phyloP scores from a whole-genome alignment of 2,329 filamentous ascomycete genomes.

The Metarhizium sp. region DNA sequence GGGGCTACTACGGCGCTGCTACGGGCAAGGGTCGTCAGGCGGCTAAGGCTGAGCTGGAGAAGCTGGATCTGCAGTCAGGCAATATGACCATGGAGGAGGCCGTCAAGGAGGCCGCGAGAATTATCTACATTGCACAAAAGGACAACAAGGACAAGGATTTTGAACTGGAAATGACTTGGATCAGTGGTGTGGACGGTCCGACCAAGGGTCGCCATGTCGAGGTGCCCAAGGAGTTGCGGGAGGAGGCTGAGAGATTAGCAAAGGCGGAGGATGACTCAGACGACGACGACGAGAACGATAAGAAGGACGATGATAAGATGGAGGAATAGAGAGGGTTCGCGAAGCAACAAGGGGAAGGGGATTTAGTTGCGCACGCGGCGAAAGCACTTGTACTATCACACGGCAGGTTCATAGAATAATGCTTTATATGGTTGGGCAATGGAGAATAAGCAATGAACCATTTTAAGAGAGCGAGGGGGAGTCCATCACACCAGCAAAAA shows the following conservation, averaged over 20 bases:
- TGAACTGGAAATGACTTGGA: slow-evolving; percentile 98
- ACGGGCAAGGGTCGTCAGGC: slow-evolving; percentile 95
- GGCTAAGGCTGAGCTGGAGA: slow-evolving; percentile 97
- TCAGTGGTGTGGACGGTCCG: slow-evolving; percentile 73
- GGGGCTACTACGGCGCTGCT: slow-evolving; percentile 97
- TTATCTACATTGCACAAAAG: slow-evolving; percentile 96
- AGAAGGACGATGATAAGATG: slow-evolving; percentile 70
- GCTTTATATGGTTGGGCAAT: slow-evolving; percentile 13
- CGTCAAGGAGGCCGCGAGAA: slow-evolving; percentile 91
- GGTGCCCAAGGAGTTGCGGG: slow-evolving; percentile 80
- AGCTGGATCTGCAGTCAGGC: slow-evolving; percentile 76
- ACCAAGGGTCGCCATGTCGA: slow-evolving; percentile 90
- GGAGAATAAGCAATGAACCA: not conserved
- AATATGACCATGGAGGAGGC: slow-evolving; percentile 74
- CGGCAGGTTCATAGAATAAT: slow-evolving; percentile 26
- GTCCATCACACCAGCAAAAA: too few species aligned
- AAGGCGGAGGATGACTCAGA: slow-evolving; percentile 85
- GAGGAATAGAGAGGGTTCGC: slow-evolving; percentile 54
- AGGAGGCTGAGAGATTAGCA: slow-evolving; percentile 87
- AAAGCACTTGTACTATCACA: slow-evolving; percentile 26
- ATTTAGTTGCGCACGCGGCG: slow-evolving; percentile 3
- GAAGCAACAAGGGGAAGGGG: not conserved
- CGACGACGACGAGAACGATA: slow-evolving; percentile 66
- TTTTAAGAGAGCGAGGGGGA: not conserved
- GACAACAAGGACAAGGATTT: slow-evolving; percentile 99